A percentile compares a stretch with the other conserved stretches of the same genome.
Evolutionary conservation across 306 rosid species (phyloP).

Genomic region (Glycyrrhiza uralensis): DNA sequence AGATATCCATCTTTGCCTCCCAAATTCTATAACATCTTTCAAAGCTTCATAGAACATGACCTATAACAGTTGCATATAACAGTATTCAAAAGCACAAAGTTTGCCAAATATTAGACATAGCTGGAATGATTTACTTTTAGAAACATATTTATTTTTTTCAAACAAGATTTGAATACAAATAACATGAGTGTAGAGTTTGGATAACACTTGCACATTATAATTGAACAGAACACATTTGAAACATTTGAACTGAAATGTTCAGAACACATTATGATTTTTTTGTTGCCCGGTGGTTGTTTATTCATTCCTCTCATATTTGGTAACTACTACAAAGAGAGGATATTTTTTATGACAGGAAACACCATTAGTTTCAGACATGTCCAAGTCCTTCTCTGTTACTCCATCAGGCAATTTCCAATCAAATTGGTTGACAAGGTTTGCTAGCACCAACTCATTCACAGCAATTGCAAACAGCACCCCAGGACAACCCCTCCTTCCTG

Average conservation of each 20-base stretch:
- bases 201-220: not conserved
- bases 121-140: not conserved
- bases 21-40: conserved; percentile 59
- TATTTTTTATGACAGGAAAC: not conserved
- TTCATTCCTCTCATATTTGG: not conserved
- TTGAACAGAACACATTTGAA: not conserved
- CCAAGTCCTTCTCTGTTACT: not conserved
- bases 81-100: not conserved
- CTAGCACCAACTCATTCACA: conserved; percentile 6
- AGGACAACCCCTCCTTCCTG: conserved; percentile 38
- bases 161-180: not conserved
- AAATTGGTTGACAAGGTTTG: not conserved
- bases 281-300: too few relatives aligned
- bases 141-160: not conserved
- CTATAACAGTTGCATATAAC: conserved; percentile 31
- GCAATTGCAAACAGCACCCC: not conserved
- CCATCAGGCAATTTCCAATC: conserved; percentile 9
- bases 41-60: conserved; percentile 78
- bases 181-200: conserved; percentile 5
- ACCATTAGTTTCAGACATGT: conserved; percentile 8
- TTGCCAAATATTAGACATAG: not conserved
- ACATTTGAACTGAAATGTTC: too few relatives aligned
- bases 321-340: not conserved
- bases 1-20: conserved; percentile 55
- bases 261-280: too few relatives aligned